phyloP scores from a whole-genome alignment of 139 green algal genomes.

The Eudorina sp. region DNA sequence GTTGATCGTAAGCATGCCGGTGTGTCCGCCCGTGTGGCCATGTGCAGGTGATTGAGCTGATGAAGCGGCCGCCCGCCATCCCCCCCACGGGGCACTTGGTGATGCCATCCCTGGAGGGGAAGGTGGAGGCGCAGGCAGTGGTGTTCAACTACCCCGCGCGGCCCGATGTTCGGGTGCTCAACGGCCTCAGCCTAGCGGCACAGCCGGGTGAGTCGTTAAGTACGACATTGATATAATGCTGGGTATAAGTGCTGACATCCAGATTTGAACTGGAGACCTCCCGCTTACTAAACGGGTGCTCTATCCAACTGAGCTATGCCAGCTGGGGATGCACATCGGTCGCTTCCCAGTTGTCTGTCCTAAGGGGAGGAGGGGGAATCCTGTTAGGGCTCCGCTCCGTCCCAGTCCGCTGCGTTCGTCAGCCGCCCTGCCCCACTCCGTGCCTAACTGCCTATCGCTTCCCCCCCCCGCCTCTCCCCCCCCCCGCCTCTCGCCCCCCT shows the following conservation, averaged over 20 bases:
- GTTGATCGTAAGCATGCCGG: not conserved
- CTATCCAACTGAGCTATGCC: no score
- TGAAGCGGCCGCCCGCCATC: conserved; percentile 57
- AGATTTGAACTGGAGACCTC: no score
- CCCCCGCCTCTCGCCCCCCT: not conserved
- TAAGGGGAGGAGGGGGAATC: not conserved
- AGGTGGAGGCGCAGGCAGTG: conserved; percentile 81
- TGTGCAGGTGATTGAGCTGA: conserved; percentile 66
- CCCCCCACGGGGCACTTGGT: conserved; percentile 33
- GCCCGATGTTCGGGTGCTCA: conserved; percentile 72
- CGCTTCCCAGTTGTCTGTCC: no score
- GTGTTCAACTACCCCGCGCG: conserved; percentile 88
- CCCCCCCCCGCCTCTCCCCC: not conserved
- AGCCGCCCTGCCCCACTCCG: no score
- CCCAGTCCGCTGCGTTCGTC: not conserved
- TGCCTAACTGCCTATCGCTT: not conserved
- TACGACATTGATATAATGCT: no score
- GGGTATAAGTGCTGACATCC: no score
- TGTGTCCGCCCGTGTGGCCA: not conserved
- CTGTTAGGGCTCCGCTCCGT: no score
- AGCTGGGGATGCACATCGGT: no score
- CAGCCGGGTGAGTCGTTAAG: conserved; percentile 64
- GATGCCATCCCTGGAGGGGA: conserved; percentile 54
- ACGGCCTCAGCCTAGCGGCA: conserved; percentile 69
- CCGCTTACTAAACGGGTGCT: no score